These are phyloP conservation scores for Solanum etuberosum DNA, from an alignment of 257 asterid genomes.

Conservation along the genomic window DNA sequence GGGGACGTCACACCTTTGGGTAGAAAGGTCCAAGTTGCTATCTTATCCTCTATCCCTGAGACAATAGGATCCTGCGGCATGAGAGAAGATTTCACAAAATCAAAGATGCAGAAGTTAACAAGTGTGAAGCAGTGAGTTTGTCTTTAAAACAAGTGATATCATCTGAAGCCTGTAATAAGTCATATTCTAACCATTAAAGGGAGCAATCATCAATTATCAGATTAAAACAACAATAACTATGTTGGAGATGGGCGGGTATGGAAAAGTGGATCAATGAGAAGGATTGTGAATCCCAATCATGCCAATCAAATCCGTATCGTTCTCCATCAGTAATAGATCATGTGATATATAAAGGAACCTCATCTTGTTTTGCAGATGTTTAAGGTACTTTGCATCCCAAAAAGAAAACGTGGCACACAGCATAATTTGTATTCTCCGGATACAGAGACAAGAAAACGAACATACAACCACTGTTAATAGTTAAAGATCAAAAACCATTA, in stretches of 20 bases:
- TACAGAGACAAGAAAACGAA: background rate
- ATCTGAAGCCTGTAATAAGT: background rate
- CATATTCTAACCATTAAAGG: background rate
- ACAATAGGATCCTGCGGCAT: conserved; percentile 80
- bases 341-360: background rate
- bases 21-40: conserved; percentile 85
- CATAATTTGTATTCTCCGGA: background rate
- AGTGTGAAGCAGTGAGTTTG: background rate
- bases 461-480: background rate
- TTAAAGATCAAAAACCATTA: background rate
- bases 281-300: background rate
- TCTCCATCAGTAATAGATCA: background rate
- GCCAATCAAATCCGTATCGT: background rate
- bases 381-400: background rate
- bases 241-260: background rate
- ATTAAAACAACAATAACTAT: background rate
- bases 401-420: background rate
- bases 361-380: background rate
- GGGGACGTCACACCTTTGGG: conserved; percentile 57
- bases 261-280: background rate
- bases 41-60: conserved; percentile 93
- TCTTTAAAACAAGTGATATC: background rate
- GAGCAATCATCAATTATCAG: background rate
- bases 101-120: background rate
- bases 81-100: background rate